phyloP scores from a whole-genome alignment of 179 eudicot species.

The Silene noctiflora region DNA sequence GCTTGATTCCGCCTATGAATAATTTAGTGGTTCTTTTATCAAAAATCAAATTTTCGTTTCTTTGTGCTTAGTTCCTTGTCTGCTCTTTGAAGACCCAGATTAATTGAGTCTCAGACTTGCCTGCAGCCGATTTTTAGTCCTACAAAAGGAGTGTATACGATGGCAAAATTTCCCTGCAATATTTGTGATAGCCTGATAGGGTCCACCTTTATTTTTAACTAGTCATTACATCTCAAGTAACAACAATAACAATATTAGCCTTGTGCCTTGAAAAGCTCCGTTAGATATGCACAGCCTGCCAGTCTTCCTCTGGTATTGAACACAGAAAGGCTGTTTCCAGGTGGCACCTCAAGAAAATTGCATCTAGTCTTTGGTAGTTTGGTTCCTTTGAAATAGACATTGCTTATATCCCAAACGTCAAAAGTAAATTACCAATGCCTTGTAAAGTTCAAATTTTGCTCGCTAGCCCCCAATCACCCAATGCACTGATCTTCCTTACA shows the following conservation, averaged over 20 bases:
- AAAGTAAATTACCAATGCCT: constrained; percentile 8
- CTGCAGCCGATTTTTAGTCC: neutral
- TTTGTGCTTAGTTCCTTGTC: neutral
- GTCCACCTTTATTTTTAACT: neutral
- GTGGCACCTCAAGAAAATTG: neutral
- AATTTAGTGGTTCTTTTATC: neutral
- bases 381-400: too few relatives aligned
- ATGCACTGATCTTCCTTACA: neutral
- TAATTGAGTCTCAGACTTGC: neutral
- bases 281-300: neutral
- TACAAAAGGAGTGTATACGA: neutral
- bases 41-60: neutral
- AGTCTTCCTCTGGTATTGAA: neutral
- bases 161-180: neutral
- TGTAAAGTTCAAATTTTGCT: neutral
- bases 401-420: too few relatives aligned
- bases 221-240: neutral
- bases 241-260: neutral
- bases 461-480: neutral
- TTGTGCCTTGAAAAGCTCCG: neutral
- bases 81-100: neutral
- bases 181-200: neutral
- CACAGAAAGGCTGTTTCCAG: neutral
- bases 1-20: neutral
- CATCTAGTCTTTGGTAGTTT: neutral